A percentile compares a stretch with the other conserved stretches of the same genome.
Conservation (phyloP, 2,329 filamentous ascomycete species). For the Hypoxylon sp. region DNA sequence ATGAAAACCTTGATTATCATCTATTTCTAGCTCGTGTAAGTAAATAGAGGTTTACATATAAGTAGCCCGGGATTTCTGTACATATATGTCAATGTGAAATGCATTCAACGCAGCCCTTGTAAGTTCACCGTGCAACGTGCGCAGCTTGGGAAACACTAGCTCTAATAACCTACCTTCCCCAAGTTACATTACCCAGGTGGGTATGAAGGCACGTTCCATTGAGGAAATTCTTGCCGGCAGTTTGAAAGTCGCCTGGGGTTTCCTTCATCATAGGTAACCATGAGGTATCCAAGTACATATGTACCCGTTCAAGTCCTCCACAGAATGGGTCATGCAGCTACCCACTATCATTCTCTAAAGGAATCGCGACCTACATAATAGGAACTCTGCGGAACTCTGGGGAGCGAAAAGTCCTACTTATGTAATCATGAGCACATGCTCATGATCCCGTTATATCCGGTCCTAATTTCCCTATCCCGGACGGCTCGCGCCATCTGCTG, state of each 20-base stretch:
- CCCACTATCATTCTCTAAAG: constrained; percentile 9
- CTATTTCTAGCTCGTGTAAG: constrained; percentile 7
- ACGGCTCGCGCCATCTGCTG: constrained; percentile 1
- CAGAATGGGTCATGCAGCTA: constrained; percentile 1
- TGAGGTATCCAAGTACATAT: not conserved
- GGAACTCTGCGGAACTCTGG: no score
- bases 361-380: not conserved
- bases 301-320: not conserved
- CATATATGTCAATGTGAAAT: constrained; percentile 1
- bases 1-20: not conserved
- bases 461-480: constrained; percentile 15
- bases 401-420: constrained; percentile 28
- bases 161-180: not conserved
- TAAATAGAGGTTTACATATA: constrained; percentile 1
- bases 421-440: constrained; percentile 21
- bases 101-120: not conserved
- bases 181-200: not conserved
- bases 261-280: not conserved
- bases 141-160: not conserved
- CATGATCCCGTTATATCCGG: not conserved
- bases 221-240: not conserved
- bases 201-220: not conserved
- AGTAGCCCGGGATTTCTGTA: not conserved
- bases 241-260: not conserved
- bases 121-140: not conserved